Evolutionary conservation across 2,329 filamentous ascomycete species (phyloP), one percentile per base, ranked within the genome.

Genomic region (Fusarium subtropicale): DNA sequence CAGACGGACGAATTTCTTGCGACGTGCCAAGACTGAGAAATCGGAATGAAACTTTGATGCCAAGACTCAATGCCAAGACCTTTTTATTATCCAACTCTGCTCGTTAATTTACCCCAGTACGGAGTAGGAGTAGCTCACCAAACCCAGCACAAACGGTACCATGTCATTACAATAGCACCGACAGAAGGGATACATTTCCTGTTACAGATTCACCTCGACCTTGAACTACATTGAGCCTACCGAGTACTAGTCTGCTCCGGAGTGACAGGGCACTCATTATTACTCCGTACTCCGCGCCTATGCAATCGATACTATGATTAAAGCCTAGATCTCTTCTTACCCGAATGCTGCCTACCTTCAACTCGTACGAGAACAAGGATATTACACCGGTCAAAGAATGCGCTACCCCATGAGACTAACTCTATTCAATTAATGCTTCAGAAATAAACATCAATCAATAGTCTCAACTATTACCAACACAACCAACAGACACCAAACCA

Each of bases 11-110:
- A 26, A 55, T 48, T 51, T 64, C 45, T 70, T 55, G 64, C 63
- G 44, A 68, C 48, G 39, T 61, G 68, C 68, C 68, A 71, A 71
- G 68, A 57, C 64, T 46, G 48, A 60, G 33, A n/a, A 39, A 36
- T 60, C 50, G 54, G 45, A 64, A 30, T 41, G 56, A 61, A 64
- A 53, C 34, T 52, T 33, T 41, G 26, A 71, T 65, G 68, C 68
- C 68, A 71, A 71, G 68, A 62, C 64, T 44, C 26, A 44, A 45
- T 50, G 56, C 51, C 68, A 66, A 66, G 64, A 44, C 9, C 3
- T 46, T 46, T 20, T 22, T 20, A 50, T 60, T 45, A 42, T 50
- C 42, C 38, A 54, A 38, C 46, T 54, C 48, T 58, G 12, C 30
- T 41, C 46, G n/a, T 50, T 50, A 33, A 33, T 30, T 36, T 51